Conservation (phyloP, 495 filamentous ascomycete genomes). For the Talaromyces ruber region DNA sequence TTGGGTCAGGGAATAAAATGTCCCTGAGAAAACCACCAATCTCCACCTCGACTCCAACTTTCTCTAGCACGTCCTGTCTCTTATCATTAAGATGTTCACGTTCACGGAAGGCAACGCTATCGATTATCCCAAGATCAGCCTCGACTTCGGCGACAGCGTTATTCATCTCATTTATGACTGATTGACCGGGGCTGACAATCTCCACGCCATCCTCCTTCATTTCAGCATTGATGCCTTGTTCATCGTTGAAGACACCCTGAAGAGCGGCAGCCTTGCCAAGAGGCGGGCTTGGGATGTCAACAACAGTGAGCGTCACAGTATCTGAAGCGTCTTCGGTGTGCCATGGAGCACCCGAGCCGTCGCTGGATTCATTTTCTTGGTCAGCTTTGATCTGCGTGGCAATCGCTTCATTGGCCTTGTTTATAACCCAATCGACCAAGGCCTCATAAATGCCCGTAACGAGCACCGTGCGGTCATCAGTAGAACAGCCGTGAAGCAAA, state of each 20-base stretch:
- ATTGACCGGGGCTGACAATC: slow-evolving; percentile 57
- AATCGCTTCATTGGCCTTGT: slow-evolving; percentile 85
- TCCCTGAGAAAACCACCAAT: slow-evolving; percentile 73
- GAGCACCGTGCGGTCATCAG: slow-evolving; percentile 71
- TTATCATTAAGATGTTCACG: slow-evolving; percentile 72
- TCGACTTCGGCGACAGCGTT: slow-evolving; percentile 70
- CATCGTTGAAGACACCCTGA: slow-evolving; percentile 86
- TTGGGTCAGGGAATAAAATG: slow-evolving; percentile 72
- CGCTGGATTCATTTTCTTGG: slow-evolving; percentile 56
- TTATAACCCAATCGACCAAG: slow-evolving; percentile 88
- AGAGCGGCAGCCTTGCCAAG: slow-evolving; percentile 80
- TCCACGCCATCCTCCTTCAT: slow-evolving; percentile 93
- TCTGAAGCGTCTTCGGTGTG: slow-evolving; percentile 63
- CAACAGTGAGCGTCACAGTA: slow-evolving; percentile 78
- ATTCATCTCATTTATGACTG: slow-evolving; percentile 78
- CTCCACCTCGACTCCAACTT: slow-evolving; percentile 73
- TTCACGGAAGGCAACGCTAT: slow-evolving; percentile 55
- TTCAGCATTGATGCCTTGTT: slow-evolving; percentile 84
- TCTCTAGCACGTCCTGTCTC: slow-evolving; percentile 75
- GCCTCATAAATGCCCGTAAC: slow-evolving; percentile 89
- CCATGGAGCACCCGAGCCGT: slow-evolving; percentile 46
- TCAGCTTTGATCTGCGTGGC: slow-evolving; percentile 59
- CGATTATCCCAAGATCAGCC: slow-evolving; percentile 71
- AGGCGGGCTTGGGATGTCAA: slow-evolving; percentile 74
- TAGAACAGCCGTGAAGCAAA: slow-evolving; percentile 67